Conservation (phyloP, 208 protist species). For the Acanthamoeba lenticulata region DNA sequence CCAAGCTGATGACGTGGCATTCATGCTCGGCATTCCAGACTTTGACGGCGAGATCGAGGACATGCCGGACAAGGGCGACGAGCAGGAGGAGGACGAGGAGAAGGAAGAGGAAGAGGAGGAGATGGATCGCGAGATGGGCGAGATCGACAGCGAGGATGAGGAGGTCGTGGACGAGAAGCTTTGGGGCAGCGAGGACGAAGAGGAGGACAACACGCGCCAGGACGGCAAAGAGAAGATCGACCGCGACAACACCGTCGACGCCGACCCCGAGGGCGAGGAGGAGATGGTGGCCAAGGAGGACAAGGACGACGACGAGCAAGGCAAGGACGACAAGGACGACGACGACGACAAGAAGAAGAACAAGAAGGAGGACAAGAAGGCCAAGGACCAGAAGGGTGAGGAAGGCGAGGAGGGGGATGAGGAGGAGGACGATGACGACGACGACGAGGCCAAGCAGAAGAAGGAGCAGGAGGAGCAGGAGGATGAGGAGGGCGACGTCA, state of each 20-base stretch:
- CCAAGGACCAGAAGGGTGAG: conserved; percentile 90
- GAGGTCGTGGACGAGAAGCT: conserved; percentile 88
- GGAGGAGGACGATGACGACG: conserved; percentile 29
- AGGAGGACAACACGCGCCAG: conserved; percentile 84
- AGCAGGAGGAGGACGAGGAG: conserved; percentile 83
- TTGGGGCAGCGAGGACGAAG: conserved; percentile 87
- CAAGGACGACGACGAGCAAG: conserved; percentile 82
- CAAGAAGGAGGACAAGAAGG: conserved; percentile 20
- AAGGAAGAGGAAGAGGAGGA: conserved; percentile 82
- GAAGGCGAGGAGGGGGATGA: conserved; percentile 56
- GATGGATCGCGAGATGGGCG: conserved; percentile 85
- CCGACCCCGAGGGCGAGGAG: conserved; percentile 48
- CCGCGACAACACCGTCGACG: conserved; percentile 87
- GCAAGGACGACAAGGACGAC: conserved; percentile 90
- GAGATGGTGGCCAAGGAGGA: conserved; percentile 77
- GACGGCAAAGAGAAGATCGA: conserved; percentile 83
- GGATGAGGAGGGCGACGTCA: conserved; percentile 43
- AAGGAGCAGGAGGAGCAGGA: conserved; percentile 81
- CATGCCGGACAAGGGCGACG: conserved; percentile 78
- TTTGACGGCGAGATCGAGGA: conserved; percentile 90
- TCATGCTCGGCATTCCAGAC: too few relatives aligned
- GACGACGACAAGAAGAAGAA: conserved; percentile 79
- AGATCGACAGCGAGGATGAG: conserved; percentile 83
- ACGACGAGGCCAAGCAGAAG: conserved; percentile 79
- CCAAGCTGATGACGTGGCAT: too few relatives aligned